Evolutionary conservation across 768 basidiomycete species (phyloP).

Genomic region (Hydnum rufescens): DNA sequence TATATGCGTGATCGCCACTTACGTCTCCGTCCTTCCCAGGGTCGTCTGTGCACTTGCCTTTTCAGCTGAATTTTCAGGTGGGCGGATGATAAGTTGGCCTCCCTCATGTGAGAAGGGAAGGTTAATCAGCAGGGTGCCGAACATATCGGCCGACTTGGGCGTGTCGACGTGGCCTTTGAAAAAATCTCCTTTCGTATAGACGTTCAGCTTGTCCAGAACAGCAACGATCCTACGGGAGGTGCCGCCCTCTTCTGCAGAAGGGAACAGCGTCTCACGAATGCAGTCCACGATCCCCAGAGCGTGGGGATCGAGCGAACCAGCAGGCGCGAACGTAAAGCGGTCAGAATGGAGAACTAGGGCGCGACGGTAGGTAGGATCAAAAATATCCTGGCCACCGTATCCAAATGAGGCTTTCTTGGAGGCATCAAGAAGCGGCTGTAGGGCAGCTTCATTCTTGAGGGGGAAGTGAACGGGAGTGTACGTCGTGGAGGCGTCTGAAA

Average conservation of each 20-base stretch:
- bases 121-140: neutral
- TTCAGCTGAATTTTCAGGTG: neutral
- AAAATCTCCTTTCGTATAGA: neutral
- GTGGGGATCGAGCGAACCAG: neutral
- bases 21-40: neutral
- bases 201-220: neutral
- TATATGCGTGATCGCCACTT: neutral
- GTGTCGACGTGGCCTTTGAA: slow-evolving; percentile 2
- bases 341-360: neutral
- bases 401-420: neutral
- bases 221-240: neutral
- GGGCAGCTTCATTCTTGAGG: neutral
- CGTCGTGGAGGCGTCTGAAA: too few relatives aligned
- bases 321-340: neutral
- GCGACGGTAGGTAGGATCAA: neutral
- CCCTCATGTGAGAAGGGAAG: neutral
- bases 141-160: neutral
- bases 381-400: neutral
- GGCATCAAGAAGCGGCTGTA: neutral
- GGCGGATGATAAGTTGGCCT: neutral
- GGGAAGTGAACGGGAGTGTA: too few relatives aligned
- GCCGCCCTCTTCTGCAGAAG: neutral
- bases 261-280: neutral
- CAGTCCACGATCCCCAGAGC: neutral
- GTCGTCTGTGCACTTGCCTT: neutral